Percentiles rank a stretch among this genome's conserved stretches.
phyloP scores from a whole-genome alignment of 306 rosid species.

The Medicago lupulina region DNA sequence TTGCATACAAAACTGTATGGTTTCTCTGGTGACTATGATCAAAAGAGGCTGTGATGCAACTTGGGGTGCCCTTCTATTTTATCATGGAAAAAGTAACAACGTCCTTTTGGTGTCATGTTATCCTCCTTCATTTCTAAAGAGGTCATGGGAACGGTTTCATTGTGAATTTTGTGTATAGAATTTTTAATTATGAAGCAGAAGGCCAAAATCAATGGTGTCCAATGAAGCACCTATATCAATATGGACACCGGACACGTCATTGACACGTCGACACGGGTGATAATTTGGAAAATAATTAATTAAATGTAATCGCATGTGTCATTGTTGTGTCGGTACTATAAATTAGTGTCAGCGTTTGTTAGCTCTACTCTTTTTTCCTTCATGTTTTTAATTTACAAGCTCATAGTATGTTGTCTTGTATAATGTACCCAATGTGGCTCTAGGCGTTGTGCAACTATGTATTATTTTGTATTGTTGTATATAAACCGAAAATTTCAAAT shows the following conservation, averaged over 20 bases:
- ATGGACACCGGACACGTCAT: no score
- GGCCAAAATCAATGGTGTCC: slow-evolving; percentile 18
- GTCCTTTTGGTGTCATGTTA: background rate
- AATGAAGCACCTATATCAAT: no score
- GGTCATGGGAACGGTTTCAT: slow-evolving; percentile 13
- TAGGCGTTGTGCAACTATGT: slow-evolving; percentile 4
- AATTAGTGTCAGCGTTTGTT: no score
- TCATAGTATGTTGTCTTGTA: no score
- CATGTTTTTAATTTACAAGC: no score
- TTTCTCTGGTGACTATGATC: slow-evolving; percentile 18
- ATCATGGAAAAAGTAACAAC: background rate
- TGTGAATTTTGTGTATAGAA: slow-evolving; percentile 33
- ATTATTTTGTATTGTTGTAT: slow-evolving; percentile 30
- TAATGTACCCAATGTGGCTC: no score
- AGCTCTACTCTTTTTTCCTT: no score
- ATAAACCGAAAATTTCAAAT: slow-evolving; percentile 33
- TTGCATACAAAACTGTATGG: background rate
- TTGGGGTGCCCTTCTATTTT: background rate
- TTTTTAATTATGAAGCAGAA: slow-evolving; percentile 26
- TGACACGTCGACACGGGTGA: no score
- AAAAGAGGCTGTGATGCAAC: slow-evolving; percentile 25
- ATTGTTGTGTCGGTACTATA: no score
- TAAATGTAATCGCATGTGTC: background rate
- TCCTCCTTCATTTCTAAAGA: slow-evolving; percentile 3
- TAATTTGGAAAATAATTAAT: background rate